Evolutionary conservation across 208 protist species (phyloP).

Genomic region (Leishmania guyanensis): DNA sequence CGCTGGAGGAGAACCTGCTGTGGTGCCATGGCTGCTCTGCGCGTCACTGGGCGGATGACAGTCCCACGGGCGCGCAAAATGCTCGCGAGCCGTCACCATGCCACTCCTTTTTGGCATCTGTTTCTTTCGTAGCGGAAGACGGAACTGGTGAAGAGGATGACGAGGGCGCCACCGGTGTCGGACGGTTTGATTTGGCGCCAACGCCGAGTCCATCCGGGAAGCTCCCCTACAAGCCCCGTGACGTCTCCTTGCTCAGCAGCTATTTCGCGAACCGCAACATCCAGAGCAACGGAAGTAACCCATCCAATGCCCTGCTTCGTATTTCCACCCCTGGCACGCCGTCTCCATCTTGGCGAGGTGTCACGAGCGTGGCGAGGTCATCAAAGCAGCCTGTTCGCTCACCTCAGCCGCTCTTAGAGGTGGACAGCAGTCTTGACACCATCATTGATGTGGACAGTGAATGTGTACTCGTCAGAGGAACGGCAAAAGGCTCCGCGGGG

Average conservation of each 20-base stretch:
- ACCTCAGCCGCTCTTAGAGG: not conserved
- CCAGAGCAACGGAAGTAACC: constrained; percentile 39
- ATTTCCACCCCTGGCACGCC: constrained; percentile 6
- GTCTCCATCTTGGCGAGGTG: not conserved
- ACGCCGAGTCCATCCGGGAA: constrained; percentile 11
- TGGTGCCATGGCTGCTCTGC: not conserved
- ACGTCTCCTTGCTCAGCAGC: constrained; percentile 45
- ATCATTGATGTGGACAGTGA: constrained; percentile 2
- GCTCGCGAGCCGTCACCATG: not conserved
- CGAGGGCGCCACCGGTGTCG: not conserved
- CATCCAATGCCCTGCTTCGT: constrained; percentile 31
- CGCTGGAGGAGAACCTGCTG: not conserved
- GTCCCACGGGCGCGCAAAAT: not conserved
- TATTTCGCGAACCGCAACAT: constrained; percentile 59
- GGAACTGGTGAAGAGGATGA: not conserved
- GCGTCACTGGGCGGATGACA: not conserved
- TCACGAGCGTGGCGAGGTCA: not conserved
- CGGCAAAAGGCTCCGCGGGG: not conserved
- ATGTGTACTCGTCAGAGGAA: not conserved
- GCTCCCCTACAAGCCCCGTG: constrained; percentile 52
- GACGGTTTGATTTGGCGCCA: constrained; percentile 3
- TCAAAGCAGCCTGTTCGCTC: not conserved
- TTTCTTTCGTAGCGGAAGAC: not conserved
- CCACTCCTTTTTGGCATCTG: not conserved
- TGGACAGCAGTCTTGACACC: constrained; percentile 3